These are phyloP conservation scores for Nicotiana benthamiana DNA, from an alignment of 257 asterid species.

Conservation along the genomic window DNA sequence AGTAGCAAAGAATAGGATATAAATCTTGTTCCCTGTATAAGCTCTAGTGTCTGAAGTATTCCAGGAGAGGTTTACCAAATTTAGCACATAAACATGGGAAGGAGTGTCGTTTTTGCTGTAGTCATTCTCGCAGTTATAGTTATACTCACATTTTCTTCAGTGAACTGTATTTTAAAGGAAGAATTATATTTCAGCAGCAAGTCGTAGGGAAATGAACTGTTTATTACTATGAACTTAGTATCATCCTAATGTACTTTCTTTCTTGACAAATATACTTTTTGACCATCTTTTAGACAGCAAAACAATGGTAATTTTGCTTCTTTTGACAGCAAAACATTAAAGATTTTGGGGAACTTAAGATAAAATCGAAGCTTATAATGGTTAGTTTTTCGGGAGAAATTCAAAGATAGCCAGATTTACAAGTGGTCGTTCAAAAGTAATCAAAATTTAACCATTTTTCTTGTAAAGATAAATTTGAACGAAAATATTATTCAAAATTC, in stretches of 20 bases:
- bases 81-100: background rate
- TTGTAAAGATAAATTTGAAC: too few species aligned
- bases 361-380: too few species aligned
- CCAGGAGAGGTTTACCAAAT: background rate
- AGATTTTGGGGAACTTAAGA: background rate
- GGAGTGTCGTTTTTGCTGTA: background rate
- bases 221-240: background rate
- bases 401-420: too few species aligned
- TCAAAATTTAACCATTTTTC: too few species aligned
- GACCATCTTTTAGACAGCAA: background rate
- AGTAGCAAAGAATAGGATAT: constrained; percentile 59
- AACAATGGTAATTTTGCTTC: background rate
- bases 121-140: background rate
- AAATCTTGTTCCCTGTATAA: background rate
- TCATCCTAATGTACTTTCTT: background rate
- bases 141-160: background rate
- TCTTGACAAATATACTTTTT: background rate
- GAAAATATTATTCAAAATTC: too few species aligned
- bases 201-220: background rate
- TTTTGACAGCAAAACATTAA: background rate
- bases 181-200: background rate
- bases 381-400: too few species aligned
- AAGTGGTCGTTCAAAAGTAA: too few species aligned
- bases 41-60: background rate
- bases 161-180: background rate